Percentiles rank a stretch among this genome's conserved stretches.
Evolutionary conservation across 805 yeast genomes (phyloP).

Genomic region (Candida multigemmis): DNA sequence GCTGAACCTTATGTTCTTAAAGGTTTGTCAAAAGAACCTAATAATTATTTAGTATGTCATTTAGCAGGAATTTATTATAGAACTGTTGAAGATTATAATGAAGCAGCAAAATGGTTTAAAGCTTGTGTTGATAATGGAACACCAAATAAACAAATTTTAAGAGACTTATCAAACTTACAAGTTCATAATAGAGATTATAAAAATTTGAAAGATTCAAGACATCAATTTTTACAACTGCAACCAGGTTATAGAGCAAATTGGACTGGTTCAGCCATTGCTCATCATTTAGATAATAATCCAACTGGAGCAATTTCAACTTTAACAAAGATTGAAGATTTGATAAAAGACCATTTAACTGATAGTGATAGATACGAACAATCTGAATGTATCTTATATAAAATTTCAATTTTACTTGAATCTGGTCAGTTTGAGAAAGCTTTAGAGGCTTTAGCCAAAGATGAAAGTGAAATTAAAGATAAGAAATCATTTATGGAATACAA

Average conservation of each 20-base stretch:
- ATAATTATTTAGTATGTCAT: conserved; percentile 71
- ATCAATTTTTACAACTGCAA: conserved; percentile 56
- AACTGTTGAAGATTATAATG: conserved; percentile 55
- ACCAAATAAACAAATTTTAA: conserved; percentile 64
- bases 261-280: conserved; percentile 83
- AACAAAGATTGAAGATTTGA: conserved; percentile 64
- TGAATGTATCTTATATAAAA: conserved; percentile 71
- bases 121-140: conserved; percentile 73
- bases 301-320: conserved; percentile 65
- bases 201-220: conserved; percentile 54
- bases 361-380: conserved; percentile 69
- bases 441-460: conserved; percentile 43
- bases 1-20: conserved; percentile 52
- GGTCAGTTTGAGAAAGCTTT: conserved; percentile 63
- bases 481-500: conserved; percentile 54
- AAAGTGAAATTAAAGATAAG: conserved; percentile 44
- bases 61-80: conserved; percentile 80
- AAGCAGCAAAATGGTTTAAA: conserved; percentile 71
- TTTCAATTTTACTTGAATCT: conserved; percentile 49
- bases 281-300: conserved; percentile 62
- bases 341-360: conserved; percentile 58
- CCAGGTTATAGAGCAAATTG: conserved; percentile 86
- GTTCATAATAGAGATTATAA: conserved; percentile 71
- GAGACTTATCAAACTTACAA: conserved; percentile 76
- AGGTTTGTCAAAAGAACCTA: conserved; percentile 51